Conservation (phyloP, 257 asterid genomes). For the Solanum microdontum region DNA sequence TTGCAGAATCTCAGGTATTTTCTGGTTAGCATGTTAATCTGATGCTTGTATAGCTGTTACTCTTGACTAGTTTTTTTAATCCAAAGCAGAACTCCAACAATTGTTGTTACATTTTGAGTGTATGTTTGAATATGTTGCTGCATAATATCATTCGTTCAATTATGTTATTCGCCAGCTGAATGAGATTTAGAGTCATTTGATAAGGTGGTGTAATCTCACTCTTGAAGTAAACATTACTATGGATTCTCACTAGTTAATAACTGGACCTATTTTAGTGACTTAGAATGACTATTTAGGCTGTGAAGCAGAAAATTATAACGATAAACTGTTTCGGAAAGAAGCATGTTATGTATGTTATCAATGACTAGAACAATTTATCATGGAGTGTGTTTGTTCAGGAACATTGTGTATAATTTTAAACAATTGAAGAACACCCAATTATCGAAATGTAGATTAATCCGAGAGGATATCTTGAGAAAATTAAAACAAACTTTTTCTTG, state of each 20-base stretch:
- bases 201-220: not conserved
- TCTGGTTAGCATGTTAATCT: constrained; percentile 6
- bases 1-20: constrained; percentile 94
- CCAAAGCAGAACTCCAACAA: not conserved
- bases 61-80: not conserved
- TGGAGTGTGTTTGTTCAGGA: not conserved
- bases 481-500: not conserved
- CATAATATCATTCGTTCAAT: not conserved
- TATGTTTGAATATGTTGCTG: not conserved
- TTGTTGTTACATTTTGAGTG: not conserved
- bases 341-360: not conserved
- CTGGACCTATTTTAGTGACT: not conserved
- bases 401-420: not conserved
- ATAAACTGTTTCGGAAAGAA: not conserved
- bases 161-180: not conserved
- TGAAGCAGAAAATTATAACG: not conserved
- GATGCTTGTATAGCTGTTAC: not conserved
- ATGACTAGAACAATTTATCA: not conserved
- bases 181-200: not conserved
- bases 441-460: not conserved
- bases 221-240: not conserved
- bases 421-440: not conserved
- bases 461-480: not conserved
- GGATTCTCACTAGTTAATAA: not conserved
- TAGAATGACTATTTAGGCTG: not conserved